Evolutionary conservation across 1,284 basidiomycete genomes (phyloP).

Genomic region (Puccinia brachypodii): DNA sequence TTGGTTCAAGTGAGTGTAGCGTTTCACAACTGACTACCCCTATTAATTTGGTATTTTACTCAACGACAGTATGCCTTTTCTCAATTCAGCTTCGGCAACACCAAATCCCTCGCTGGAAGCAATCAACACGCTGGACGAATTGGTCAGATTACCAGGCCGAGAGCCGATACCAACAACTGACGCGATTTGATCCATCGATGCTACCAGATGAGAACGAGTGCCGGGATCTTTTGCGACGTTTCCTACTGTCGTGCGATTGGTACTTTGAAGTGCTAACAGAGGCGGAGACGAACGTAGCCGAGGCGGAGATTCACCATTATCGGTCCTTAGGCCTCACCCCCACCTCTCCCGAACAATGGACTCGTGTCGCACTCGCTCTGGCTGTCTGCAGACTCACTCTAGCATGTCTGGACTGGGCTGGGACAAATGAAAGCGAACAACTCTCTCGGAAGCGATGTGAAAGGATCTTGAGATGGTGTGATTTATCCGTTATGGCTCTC

Average conservation of each 20-base stretch:
- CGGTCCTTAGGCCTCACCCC: conserved; percentile 9
- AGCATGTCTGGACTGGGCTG: conserved; percentile 38
- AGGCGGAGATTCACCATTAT: conserved; percentile 7
- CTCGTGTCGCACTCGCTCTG: conserved; percentile 19
- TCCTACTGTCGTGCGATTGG: conserved; percentile 23
- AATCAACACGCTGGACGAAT: conserved; percentile 1
- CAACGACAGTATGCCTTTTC: neutral
- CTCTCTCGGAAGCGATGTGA: conserved; percentile 15
- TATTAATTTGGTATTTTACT: conserved; percentile 6
- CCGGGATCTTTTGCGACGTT: conserved; percentile 7
- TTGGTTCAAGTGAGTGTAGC: conserved; percentile 16
- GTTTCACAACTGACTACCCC: neutral
- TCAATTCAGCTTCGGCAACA: conserved; percentile 24
- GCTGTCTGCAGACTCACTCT: conserved; percentile 34
- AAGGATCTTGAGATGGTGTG: conserved; percentile 38
- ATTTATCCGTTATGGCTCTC: conserved; percentile 39
- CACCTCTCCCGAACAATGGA: conserved; percentile 32
- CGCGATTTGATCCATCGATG: conserved; percentile 5
- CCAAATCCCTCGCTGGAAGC: neutral
- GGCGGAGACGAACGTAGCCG: conserved; percentile 14
- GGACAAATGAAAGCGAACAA: conserved; percentile 16
- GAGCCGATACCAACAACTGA: conserved; percentile 32
- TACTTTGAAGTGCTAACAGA: conserved; percentile 35
- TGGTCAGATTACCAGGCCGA: conserved; percentile 27
- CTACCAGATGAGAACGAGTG: conserved; percentile 35